Conservation (phyloP, 2,329 filamentous ascomycete species). For the Didymella pomorum region DNA sequence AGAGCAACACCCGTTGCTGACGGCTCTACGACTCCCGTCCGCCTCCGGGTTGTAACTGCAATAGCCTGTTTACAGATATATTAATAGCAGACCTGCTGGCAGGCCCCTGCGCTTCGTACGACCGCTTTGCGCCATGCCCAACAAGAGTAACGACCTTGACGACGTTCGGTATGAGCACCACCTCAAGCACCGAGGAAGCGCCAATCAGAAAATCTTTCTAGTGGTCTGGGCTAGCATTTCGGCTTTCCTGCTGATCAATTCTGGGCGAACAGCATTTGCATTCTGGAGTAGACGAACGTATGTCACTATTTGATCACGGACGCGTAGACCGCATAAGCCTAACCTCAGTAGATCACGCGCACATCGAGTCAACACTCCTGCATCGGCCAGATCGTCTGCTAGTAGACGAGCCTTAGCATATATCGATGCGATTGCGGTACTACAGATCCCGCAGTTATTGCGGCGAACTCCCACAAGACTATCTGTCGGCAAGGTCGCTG, state of each 20-base stretch:
- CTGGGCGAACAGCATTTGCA: neutral
- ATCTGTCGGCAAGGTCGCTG: conserved; percentile 20
- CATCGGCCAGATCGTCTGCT: neutral
- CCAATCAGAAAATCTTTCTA: conserved; percentile 28
- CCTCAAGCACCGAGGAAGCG: conserved; percentile 30
- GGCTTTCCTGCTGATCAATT: conserved; percentile 7
- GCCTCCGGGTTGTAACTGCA: too few species aligned
- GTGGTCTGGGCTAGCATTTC: conserved; percentile 28
- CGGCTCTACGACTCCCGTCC: neutral
- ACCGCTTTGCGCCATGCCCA: conserved; percentile 7
- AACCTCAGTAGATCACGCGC: conserved; percentile 13
- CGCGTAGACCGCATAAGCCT: neutral
- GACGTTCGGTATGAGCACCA: conserved; percentile 38
- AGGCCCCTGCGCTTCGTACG: conserved; percentile 1
- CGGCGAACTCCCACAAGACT: neutral
- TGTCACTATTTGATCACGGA: neutral
- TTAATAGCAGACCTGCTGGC: conserved; percentile 14
- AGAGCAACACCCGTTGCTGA: neutral
- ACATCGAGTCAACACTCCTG: neutral
- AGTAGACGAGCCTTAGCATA: conserved; percentile 10
- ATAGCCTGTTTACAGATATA: neutral
- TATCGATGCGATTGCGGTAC: conserved; percentile 15
- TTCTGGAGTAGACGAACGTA: conserved; percentile 29
- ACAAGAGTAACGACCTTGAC: conserved; percentile 22
- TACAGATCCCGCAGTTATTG: conserved; percentile 11